Evolutionary conservation across 1,284 basidiomycete genomes (phyloP), one percentile per base, ranked within the genome.

Genomic region (Trametes hirsuta): DNA sequence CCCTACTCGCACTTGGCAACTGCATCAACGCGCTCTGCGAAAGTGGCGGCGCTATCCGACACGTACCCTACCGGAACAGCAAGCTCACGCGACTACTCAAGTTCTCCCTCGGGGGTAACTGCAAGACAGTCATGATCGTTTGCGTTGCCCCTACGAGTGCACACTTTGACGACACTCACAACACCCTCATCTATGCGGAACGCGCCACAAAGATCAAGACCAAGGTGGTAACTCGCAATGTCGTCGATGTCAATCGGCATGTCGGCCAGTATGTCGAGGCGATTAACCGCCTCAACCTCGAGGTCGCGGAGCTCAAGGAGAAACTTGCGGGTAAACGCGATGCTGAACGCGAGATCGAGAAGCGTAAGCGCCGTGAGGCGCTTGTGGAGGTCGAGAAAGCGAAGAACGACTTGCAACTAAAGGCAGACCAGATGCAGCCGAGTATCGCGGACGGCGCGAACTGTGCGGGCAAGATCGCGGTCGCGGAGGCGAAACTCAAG

Each of bases 101-200:
- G 75, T 97, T 97, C 79, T 96, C 95, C 0, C 85, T 98, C 39
- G 95, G 95, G 0, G 96, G 96, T 14, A 98, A 98, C 75, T 98
- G 96, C 82, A 94, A 96, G 76, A 98, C 96, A 0, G 94, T 97
- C 71, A 96, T 97, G 94, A 94, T 98, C 64, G 96, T 98, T 58
- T 98, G 96, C 74, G 83, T 98, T 54, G 95, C 95, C 1, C 96
- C 96, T 1, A 94, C 94, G 15, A 96, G 94, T 41, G 85, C 85
- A 35, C 95, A 98, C 75, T 97, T 97, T 71, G 96, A 98, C 72
- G 96, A 98, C 74, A 98, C 96, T 30, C 94, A 97, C 73, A 98
- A 98, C 73, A 97, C 96, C 0, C 88, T 98, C 47, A 81, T 96
- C 57, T 98, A 97, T 74, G 96, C 96, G 14, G 95, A 98, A 71